A percentile compares a stretch with the other conserved stretches of the same genome.
Evolutionary conservation across 345 rosid species (phyloP).

Genomic region (Citrus trifoliata): DNA sequence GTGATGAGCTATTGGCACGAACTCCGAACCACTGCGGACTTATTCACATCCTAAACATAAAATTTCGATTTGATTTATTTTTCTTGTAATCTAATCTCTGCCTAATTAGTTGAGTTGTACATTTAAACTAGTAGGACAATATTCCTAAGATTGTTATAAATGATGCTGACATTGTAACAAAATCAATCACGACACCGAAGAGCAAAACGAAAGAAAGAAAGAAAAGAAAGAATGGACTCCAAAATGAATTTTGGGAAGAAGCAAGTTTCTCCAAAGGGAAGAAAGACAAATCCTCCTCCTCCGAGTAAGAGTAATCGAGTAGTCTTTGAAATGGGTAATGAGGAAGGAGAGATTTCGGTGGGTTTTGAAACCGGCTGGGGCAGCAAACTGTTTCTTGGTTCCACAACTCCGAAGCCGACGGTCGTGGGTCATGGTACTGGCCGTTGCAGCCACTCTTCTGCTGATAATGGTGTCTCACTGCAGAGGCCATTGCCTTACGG

Average conservation of each 20-base stretch:
- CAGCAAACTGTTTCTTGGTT: no score
- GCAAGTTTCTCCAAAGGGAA: no score
- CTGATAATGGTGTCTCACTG: no score
- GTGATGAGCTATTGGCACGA: not conserved
- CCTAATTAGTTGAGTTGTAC: no score
- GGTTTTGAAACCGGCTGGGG: no score
- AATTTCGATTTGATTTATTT: not conserved
- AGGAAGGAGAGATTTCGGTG: no score
- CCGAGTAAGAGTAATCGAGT: not conserved
- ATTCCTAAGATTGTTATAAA: not conserved
- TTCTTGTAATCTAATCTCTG: no score
- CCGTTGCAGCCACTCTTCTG: not conserved
- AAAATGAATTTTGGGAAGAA: not conserved
- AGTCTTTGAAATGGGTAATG: not conserved
- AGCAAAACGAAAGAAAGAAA: not conserved
- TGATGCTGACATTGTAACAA: not conserved
- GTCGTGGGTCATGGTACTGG: not conserved
- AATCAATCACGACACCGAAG: not conserved
- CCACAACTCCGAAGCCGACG: not conserved
- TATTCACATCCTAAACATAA: not conserved
- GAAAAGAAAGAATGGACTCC: no score
- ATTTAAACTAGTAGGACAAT: no score
- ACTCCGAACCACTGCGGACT: not conserved
- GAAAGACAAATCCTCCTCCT: not conserved
- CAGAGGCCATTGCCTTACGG: no score